Percentiles rank a stretch among this genome's conserved stretches.
These are phyloP conservation scores for Calcarisporium arbuscula DNA, from an alignment of 2,329 filamentous ascomycete species.

Conservation along the genomic window DNA sequence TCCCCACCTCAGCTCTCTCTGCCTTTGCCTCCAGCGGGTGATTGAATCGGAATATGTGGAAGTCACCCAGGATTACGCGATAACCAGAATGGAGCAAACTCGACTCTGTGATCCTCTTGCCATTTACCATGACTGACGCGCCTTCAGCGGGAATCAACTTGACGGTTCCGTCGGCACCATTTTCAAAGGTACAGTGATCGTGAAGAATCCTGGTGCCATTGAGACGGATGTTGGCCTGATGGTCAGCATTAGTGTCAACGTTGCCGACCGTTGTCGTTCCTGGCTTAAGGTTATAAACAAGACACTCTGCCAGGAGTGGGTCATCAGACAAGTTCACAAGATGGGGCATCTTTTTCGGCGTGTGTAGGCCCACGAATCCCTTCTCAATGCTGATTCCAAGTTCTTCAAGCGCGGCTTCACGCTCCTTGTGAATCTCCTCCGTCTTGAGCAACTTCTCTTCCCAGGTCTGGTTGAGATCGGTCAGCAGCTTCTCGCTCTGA, in stretches of 20 bases:
- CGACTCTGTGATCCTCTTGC: slow-evolving; percentile 78
- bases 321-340: slow-evolving; percentile 96
- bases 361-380: slow-evolving; percentile 89
- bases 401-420: slow-evolving; percentile 90
- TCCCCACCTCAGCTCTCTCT: slow-evolving; percentile 71
- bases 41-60: slow-evolving; percentile 98
- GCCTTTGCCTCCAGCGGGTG: slow-evolving; percentile 93
- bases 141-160: slow-evolving; percentile 82
- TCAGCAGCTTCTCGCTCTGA: slow-evolving; percentile 93
- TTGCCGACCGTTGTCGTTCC: slow-evolving; percentile 92
- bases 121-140: slow-evolving; percentile 98
- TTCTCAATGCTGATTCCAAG: slow-evolving; percentile 98
- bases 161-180: slow-evolving; percentile 79
- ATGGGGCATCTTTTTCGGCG: slow-evolving; percentile 99
- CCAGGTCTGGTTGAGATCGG: slow-evolving; percentile 97
- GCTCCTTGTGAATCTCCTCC: slow-evolving; percentile 94
- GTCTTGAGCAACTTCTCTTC: slow-evolving; percentile 94
- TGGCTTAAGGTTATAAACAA: slow-evolving; percentile 97
- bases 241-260: slow-evolving; percentile 70
- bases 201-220: slow-evolving; percentile 90
- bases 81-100: slow-evolving; percentile 86
- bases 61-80: slow-evolving; percentile 92
- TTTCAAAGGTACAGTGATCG: slow-evolving; percentile 92
- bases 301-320: slow-evolving; percentile 86
- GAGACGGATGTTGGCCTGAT: slow-evolving; percentile 79